A percentile compares a stretch with the other conserved stretches of the same genome.
These are phyloP conservation scores for Telopea speciosissima DNA, from an alignment of 177 flowering plant species.

Conservation along the genomic window DNA sequence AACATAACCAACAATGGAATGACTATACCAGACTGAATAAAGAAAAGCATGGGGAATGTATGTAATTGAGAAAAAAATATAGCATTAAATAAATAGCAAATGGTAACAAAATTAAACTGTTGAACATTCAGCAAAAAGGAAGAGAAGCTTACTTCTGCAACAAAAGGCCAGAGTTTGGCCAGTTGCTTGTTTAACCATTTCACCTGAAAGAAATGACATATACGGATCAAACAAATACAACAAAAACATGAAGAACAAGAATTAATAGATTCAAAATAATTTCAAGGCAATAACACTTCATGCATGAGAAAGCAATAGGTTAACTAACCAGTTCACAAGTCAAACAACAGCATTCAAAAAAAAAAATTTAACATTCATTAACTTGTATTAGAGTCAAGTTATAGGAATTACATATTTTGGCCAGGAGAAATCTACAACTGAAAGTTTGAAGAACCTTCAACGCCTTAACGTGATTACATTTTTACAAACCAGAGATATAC, in stretches of 20 bases:
- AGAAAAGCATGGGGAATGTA: background rate
- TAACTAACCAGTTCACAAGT: no score
- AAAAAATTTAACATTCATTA: no score
- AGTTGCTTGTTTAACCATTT: conserved; percentile 94
- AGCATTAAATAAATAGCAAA: background rate
- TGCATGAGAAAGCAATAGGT: background rate
- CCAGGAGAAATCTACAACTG: no score
- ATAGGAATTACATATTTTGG: no score
- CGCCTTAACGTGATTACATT: no score
- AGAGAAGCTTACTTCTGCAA: conserved; percentile 81
- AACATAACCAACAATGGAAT: background rate
- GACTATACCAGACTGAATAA: background rate
- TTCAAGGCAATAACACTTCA: background rate
- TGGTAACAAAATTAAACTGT: background rate
- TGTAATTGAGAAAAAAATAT: background rate
- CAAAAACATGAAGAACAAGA: background rate
- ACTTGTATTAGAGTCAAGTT: no score
- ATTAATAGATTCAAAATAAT: no score
- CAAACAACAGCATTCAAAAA: no score
- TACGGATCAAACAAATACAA: conserved; percentile 5
- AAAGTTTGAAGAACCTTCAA: no score
- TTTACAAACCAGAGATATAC: background rate
- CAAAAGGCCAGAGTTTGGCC: conserved; percentile 87
- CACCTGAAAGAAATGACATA: conserved; percentile 49
- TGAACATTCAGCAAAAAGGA: background rate